These are phyloP conservation scores for Circinella umbellata DNA, from an alignment of 371 early-diverging fungal genomes.

Conservation along the genomic window DNA sequence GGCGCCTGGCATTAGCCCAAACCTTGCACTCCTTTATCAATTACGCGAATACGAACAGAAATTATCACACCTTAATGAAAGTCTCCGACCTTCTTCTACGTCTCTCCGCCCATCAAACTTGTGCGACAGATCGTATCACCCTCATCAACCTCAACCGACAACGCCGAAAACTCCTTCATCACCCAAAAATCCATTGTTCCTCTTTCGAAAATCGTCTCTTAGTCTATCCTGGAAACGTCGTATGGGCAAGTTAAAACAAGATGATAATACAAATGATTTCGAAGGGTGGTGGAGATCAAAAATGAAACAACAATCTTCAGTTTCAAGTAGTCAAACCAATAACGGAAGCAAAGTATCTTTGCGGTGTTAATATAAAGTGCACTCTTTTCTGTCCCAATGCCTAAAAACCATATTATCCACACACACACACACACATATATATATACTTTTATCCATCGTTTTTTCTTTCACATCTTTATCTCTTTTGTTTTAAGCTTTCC, in stretches of 20 bases:
- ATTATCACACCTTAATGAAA: slow-evolving; percentile 2
- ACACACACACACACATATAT: too few relatives aligned
- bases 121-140: slow-evolving; percentile 7
- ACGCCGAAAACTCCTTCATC: slow-evolving; percentile 7
- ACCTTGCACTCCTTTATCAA: slow-evolving; percentile 80
- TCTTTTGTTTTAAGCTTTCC: too few relatives aligned
- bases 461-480: too few relatives aligned
- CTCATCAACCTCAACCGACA: slow-evolving; percentile 9
- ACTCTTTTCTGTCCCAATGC: background rate
- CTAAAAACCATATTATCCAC: too few relatives aligned
- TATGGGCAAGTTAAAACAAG: slow-evolving; percentile 13
- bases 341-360: slow-evolving; percentile 4
- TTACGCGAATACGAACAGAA: slow-evolving; percentile 74
- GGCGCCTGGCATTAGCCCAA: slow-evolving; percentile 80
- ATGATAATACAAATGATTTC: background rate
- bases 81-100: slow-evolving; percentile 5
- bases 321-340: background rate
- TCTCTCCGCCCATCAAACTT: slow-evolving; percentile 13
- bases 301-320: background rate
- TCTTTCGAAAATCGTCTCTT: slow-evolving; percentile 13
- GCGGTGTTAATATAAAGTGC: background rate
- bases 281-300: slow-evolving; percentile 5
- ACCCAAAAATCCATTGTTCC: slow-evolving; percentile 16
- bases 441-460: too few relatives aligned
- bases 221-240: slow-evolving; percentile 20